A percentile compares a stretch with the other conserved stretches of the same genome.
phyloP scores from a whole-genome alignment of 768 basidiomycete species.

The Termitomyces bulborhizus region DNA sequence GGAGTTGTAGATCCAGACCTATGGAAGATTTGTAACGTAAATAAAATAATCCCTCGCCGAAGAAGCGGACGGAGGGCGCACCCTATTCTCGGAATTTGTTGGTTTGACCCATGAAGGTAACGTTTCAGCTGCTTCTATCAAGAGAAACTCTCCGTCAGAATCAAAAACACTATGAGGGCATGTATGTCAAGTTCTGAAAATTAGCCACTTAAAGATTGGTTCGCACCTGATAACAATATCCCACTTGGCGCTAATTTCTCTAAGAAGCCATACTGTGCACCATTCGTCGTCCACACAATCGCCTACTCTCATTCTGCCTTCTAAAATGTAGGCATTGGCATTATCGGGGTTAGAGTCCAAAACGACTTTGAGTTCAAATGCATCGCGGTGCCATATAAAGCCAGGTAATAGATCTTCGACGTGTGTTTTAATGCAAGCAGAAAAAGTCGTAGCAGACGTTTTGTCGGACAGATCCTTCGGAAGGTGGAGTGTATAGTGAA shows the following conservation, averaged over 20 bases:
- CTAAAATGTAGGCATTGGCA: constrained; percentile 48
- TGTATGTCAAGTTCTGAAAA: background rate
- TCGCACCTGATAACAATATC: constrained; percentile 74
- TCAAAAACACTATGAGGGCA: constrained; percentile 56
- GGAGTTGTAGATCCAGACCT: constrained; percentile 90
- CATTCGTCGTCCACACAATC: constrained; percentile 99
- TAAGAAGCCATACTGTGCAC: constrained; percentile 87
- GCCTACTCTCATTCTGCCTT: constrained; percentile 86
- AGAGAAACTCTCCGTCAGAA: constrained; percentile 91
- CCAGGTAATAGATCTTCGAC: constrained; percentile 48
- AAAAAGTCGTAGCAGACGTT: constrained; percentile 56
- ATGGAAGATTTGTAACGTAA: constrained; percentile 21
- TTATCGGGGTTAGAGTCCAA: constrained; percentile 33
- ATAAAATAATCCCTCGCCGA: constrained; percentile 28
- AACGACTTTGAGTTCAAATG: constrained; percentile 71
- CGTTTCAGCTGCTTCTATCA: constrained; percentile 92
- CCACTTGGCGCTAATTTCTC: constrained; percentile 71
- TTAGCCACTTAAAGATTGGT: background rate
- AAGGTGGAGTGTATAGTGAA: constrained; percentile 73
- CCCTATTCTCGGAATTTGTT: constrained; percentile 87
- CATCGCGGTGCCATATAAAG: constrained; percentile 81
- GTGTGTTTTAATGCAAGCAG: constrained; percentile 56
- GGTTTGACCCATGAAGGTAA: constrained; percentile 91
- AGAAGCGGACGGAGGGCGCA: constrained; percentile 38
- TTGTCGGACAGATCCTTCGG: constrained; percentile 47